phyloP scores from a whole-genome alignment of 192 early-diverging fungal species.

The Globomyces pollinis-pini region DNA sequence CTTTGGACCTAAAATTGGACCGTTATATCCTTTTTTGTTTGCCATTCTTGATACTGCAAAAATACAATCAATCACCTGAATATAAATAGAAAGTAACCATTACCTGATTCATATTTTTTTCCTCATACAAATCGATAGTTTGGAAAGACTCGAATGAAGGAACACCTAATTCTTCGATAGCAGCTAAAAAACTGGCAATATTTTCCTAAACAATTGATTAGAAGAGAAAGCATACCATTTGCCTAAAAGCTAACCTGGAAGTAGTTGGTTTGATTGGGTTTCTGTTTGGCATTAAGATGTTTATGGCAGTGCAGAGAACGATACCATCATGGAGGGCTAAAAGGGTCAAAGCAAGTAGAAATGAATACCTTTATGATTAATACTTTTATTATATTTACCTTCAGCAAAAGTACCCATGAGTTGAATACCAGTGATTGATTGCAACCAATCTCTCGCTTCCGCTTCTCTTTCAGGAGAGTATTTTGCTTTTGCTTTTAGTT shows the following conservation, averaged over 20 bases:
- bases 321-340: slow-evolving; percentile 61
- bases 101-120: slow-evolving; percentile 50
- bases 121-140: slow-evolving; percentile 68
- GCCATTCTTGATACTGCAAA: slow-evolving; percentile 62
- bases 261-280: slow-evolving; percentile 20
- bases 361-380: no score
- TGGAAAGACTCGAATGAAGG: slow-evolving; percentile 62
- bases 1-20: slow-evolving; percentile 53
- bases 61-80: slow-evolving; percentile 52
- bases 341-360: no score
- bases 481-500: slow-evolving; percentile 35
- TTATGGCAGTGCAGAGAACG: slow-evolving; percentile 48
- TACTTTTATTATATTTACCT: no score
- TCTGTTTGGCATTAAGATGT: slow-evolving; percentile 12
- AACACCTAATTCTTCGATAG: slow-evolving; percentile 34
- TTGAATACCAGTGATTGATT: not conserved
- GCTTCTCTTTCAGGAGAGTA: slow-evolving; percentile 27
- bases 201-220: no score
- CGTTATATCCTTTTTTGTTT: slow-evolving; percentile 40
- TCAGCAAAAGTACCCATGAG: slow-evolving; percentile 30
- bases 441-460: slow-evolving; percentile 5
- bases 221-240: no score
- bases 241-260: slow-evolving; percentile 29
- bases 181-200: slow-evolving; percentile 26
- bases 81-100: not conserved